Evolutionary conservation across 2,329 filamentous ascomycete species (phyloP).

Genomic region (Chalara sp.): DNA sequence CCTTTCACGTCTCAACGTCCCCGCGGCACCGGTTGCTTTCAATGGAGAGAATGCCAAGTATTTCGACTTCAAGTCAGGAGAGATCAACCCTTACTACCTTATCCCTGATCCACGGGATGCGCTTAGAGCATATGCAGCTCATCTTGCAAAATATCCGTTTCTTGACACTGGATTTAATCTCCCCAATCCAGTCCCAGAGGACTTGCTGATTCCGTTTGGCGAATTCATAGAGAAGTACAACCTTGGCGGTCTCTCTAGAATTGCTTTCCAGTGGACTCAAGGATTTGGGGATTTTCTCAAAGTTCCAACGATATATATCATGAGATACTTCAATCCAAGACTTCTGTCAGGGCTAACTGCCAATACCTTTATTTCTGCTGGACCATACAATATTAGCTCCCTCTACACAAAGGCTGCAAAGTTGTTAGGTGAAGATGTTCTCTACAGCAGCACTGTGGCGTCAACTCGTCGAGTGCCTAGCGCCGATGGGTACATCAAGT

Average conservation of each 20-base stretch:
- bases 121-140: constrained; percentile 8
- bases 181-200: constrained; percentile 11
- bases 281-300: constrained; percentile 38
- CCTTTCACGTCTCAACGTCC: constrained; percentile 37
- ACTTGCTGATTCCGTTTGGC: constrained; percentile 16
- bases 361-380: constrained; percentile 8
- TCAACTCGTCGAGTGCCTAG: not conserved
- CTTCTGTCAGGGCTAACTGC: constrained; percentile 8
- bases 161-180: constrained; percentile 35
- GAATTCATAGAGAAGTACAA: constrained; percentile 21
- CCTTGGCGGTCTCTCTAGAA: constrained; percentile 34
- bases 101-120: constrained; percentile 3
- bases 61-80: constrained; percentile 9
- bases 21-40: constrained; percentile 1
- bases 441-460: not conserved
- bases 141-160: constrained; percentile 28
- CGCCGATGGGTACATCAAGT: not conserved
- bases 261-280: constrained; percentile 34
- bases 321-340: constrained; percentile 31
- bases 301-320: constrained; percentile 37
- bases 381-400: constrained; percentile 8
- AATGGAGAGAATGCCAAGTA: not conserved
- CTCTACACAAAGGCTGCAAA: constrained; percentile 10
- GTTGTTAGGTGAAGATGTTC: not conserved
- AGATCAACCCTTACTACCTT: not conserved